Conservation (phyloP, 2,329 filamentous ascomycete genomes). For the Hymenoscyphus albidus region DNA sequence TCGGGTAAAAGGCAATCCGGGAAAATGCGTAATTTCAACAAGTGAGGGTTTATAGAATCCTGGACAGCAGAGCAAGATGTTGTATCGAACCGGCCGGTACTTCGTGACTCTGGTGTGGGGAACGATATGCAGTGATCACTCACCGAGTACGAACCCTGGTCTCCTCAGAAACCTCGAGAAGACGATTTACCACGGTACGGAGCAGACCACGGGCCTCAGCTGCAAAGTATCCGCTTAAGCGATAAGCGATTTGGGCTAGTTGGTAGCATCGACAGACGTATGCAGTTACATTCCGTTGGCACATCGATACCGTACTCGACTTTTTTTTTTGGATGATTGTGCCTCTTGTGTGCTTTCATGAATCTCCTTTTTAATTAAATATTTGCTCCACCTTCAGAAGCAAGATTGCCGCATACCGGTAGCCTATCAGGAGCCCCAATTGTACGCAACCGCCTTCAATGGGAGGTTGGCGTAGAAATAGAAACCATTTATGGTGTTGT, state of each 20-base stretch:
- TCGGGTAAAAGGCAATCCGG: not conserved
- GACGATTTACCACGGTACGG: no score
- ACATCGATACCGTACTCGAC: not conserved
- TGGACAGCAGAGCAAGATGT: not conserved
- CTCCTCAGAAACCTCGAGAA: no score
- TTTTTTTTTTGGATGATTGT: not conserved
- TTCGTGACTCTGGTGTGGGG: not conserved
- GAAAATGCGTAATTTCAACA: not conserved
- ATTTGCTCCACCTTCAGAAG: not conserved
- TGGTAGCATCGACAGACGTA: not conserved
- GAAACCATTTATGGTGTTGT: not conserved
- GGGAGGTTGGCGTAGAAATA: not conserved
- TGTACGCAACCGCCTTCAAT: not conserved
- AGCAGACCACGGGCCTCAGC: not conserved
- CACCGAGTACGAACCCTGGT: not conserved
- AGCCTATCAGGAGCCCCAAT: not conserved
- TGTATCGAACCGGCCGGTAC: not conserved
- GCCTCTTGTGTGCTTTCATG: not conserved
- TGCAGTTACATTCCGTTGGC: not conserved
- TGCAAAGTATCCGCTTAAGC: not conserved
- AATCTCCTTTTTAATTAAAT: not conserved
- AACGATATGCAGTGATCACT: conserved; percentile 3
- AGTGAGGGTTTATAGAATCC: not conserved
- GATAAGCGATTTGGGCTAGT: not conserved
- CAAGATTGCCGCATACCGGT: not conserved